Evolutionary conservation across 2,329 filamentous ascomycete genomes (phyloP).

Genomic region (Drechslera avenae): DNA sequence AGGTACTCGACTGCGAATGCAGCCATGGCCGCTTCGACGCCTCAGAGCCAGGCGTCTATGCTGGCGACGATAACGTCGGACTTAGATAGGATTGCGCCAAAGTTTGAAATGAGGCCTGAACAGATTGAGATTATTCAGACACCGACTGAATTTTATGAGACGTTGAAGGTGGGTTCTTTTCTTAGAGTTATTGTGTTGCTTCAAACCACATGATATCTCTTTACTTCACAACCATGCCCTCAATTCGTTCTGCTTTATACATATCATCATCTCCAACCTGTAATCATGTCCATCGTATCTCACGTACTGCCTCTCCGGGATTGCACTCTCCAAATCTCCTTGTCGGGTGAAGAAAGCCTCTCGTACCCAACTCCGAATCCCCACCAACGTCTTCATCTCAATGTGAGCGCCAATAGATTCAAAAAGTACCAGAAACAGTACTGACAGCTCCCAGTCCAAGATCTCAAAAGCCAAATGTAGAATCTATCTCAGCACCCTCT

Average conservation of each 20-base stretch:
- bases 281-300: too few relatives aligned
- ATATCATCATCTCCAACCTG: not conserved
- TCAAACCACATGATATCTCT: not conserved
- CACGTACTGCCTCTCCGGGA: not conserved
- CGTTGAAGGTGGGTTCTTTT: slow-evolving; percentile 71
- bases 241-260: not conserved
- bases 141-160: slow-evolving; percentile 88
- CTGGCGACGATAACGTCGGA: slow-evolving; percentile 70
- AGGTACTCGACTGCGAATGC: slow-evolving; percentile 44
- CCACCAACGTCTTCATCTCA: too few relatives aligned
- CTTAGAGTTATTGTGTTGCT: not conserved
- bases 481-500: slow-evolving; percentile 93
- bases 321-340: not conserved
- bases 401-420: too few relatives aligned
- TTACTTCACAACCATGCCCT: not conserved
- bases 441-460: slow-evolving; percentile 57
- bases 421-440: not conserved
- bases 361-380: too few relatives aligned
- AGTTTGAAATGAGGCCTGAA: slow-evolving; percentile 82
- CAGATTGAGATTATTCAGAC: slow-evolving; percentile 79
- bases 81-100: slow-evolving; percentile 86
- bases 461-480: slow-evolving; percentile 78
- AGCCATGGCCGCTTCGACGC: slow-evolving; percentile 32
- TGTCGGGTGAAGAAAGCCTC: too few relatives aligned
- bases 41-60: slow-evolving; percentile 57